These are phyloP conservation scores for Globisporangium sylvaticum DNA, from an alignment of 352 stramenopile genomes.

Conservation along the genomic window DNA sequence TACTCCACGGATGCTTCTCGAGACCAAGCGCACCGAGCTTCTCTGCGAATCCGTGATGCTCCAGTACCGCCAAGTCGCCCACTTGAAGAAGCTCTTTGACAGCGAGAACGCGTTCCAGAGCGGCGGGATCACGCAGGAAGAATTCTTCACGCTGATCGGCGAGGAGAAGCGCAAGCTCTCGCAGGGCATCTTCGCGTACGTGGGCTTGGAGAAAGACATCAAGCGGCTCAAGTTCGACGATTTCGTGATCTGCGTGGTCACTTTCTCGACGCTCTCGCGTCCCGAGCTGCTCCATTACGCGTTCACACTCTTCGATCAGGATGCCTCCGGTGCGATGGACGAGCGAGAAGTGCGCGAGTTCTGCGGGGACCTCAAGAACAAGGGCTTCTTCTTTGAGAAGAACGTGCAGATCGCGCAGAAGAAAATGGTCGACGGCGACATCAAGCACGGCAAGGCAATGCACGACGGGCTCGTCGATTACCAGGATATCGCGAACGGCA, in stretches of 20 bases:
- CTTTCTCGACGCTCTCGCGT: constrained; percentile 42
- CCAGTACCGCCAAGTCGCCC: constrained; percentile 32
- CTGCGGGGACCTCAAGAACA: constrained; percentile 49
- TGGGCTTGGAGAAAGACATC: constrained; percentile 26
- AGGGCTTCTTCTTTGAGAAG: constrained; percentile 53
- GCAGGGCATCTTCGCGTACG: constrained; percentile 43
- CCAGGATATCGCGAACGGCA: constrained; percentile 50
- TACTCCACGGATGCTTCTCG: constrained; percentile 44
- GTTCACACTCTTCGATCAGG: constrained; percentile 65
- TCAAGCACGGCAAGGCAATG: constrained; percentile 17
- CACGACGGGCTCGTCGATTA: constrained; percentile 46
- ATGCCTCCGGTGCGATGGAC: constrained; percentile 64
- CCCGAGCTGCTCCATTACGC: constrained; percentile 56
- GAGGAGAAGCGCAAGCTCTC: constrained; percentile 60
- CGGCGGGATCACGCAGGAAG: constrained; percentile 48
- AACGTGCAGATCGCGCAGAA: constrained; percentile 58
- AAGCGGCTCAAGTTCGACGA: constrained; percentile 51
- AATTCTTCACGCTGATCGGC: constrained; percentile 53
- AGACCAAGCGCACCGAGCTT: constrained; percentile 42
- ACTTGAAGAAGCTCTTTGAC: constrained; percentile 34
- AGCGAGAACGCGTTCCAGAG: constrained; percentile 42
- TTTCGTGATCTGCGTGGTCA: constrained; percentile 55
- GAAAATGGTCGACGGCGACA: constrained; percentile 33
- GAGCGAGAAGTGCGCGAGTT: constrained; percentile 46
- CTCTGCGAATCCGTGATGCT: constrained; percentile 52